Evolutionary conservation across 345 rosid genomes (phyloP), one percentile per base, ranked within the genome.

Genomic region (Citrus glauca): DNA sequence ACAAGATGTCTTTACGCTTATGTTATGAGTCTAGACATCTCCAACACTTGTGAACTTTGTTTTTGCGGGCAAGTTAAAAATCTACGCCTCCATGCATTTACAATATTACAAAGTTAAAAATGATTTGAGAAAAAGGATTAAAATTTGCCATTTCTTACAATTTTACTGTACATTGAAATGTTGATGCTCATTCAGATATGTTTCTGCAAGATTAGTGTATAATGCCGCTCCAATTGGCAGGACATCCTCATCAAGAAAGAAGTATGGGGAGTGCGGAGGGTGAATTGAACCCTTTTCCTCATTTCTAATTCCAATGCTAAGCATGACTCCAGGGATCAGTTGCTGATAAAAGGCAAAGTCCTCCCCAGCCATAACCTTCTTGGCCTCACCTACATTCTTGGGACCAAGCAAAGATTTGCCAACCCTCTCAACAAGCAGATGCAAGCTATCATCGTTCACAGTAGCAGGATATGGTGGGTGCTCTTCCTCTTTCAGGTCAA

Each of bases 291-390:
- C 98, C 42, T 84, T 67, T n/a, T 86, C 84, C 78, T 93, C 88
- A 16, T 91, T 91, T 83, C 84, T 81, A 27, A 91, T 92, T 72
- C 98, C 99, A 30, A 95, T 85, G 82, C 84, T 38, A 13, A 92
- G 72, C 89, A 87, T 86, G 76, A 85, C 86, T 72, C 98, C 99
- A 9, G 95, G 98, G 74, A 93, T 87, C 81, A 27, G 10, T 78
- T 93, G 88, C 84, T 90, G 95, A 78, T 90, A 93, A 83, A 93
- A 92, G 55, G 95, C 87, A 71, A 95, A 95, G 81, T 93, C 98
- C 84, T 93, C 98, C 4, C 97, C 97, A 0, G 91, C 97, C 94
- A 93, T 88, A 42, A 88, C 72, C 78, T 86, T 93, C 13, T 63
- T 9, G 32, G 80, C 87, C 25, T 32, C 79, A 81, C 69, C 80